Conservation (phyloP, 2,329 filamentous ascomycete genomes). For the Akanthomyces uredinophilus region DNA sequence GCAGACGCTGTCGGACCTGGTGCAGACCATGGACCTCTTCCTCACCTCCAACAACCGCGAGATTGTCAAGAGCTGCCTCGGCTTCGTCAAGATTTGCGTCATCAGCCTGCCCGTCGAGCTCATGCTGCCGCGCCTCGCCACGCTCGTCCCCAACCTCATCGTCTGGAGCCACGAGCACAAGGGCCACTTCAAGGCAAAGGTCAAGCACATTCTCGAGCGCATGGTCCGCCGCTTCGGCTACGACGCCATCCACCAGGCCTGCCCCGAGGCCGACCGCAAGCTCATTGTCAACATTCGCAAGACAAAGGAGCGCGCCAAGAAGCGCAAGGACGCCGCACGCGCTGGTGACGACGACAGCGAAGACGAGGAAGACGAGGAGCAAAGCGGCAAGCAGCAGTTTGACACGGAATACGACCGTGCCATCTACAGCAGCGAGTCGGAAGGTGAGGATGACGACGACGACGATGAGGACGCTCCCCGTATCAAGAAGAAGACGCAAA, state of each 20-base stretch:
- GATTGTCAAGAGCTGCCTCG: constrained; percentile 89
- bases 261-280: constrained; percentile 82
- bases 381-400: constrained; percentile 55
- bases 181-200: constrained; percentile 91
- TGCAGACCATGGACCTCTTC: constrained; percentile 94
- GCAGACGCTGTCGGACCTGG: constrained; percentile 72
- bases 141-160: constrained; percentile 83
- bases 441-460: constrained; percentile 46
- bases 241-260: constrained; percentile 70
- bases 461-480: constrained; percentile 51
- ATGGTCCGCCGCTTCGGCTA: constrained; percentile 89
- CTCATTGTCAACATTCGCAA: constrained; percentile 93
- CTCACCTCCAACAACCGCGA: constrained; percentile 94
- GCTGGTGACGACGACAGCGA: constrained; percentile 54
- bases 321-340: constrained; percentile 70
- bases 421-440: constrained; percentile 77
- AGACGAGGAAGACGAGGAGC: constrained; percentile 48
- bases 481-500: constrained; percentile 46
- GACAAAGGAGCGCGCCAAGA: constrained; percentile 84
- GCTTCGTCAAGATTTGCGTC: constrained; percentile 94
- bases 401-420: constrained; percentile 94
- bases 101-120: constrained; percentile 76
- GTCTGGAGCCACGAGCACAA: constrained; percentile 98
- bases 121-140: constrained; percentile 69
- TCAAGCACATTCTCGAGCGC: constrained; percentile 95